Conservation (phyloP, 345 rosid genomes). For the Eucalyptus regnans region DNA sequence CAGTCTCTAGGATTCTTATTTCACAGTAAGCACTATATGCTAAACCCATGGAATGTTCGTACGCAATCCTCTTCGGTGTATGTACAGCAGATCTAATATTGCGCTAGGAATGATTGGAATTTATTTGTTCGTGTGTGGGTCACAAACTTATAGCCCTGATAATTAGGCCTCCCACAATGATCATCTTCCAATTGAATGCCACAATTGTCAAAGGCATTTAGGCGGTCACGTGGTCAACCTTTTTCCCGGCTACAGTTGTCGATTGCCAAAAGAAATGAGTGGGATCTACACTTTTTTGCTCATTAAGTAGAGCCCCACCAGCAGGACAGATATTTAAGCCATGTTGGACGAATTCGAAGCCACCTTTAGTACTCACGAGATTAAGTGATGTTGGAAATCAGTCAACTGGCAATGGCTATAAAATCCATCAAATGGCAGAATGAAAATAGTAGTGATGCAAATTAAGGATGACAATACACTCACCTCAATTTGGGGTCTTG, state of each 20-base stretch:
- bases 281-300: too few species aligned
- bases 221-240: too few species aligned
- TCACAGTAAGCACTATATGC: fast-evolving
- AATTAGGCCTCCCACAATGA: too few species aligned
- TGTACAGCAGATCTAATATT: background rate
- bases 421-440: background rate
- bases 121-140: background rate
- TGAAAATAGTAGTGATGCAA: background rate
- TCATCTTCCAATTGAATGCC: too few species aligned
- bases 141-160: background rate
- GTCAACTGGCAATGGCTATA: background rate
- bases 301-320: too few species aligned
- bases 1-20: too few species aligned
- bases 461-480: background rate
- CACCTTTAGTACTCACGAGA: background rate
- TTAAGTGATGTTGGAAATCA: background rate
- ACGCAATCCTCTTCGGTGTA: background rate
- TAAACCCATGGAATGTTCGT: too few species aligned
- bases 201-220: too few species aligned
- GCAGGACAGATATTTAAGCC: too few species aligned
- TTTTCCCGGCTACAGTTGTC: fast-evolving
- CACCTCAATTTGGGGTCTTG: constrained; percentile 73
- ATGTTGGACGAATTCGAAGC: fast-evolving
- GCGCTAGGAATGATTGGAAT: background rate
- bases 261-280: too few species aligned